Base-by-base conservation (phyloP, 352 stramenopile species). In the Elongisporangium prolatum region DNA sequence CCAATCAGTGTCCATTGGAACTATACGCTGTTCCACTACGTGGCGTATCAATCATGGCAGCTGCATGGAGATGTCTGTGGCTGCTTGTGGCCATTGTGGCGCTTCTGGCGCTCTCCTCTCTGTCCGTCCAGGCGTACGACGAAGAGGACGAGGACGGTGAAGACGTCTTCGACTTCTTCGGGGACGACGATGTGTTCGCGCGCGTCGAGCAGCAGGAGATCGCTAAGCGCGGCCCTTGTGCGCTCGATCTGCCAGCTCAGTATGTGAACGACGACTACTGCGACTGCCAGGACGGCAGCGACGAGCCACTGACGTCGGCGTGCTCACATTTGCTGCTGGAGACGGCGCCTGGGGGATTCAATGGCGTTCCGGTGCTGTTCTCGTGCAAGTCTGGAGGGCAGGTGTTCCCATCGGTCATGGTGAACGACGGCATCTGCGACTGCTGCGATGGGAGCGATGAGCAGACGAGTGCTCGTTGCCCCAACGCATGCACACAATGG, bases 391-490 rank as follows among this genome's bases (percentile, higher is more conserved):
- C 44, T 3, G 68, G 71, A 3, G 64, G 61, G 6, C 71, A 82
- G 47, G 21, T 54, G 48, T 44, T 91, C 7, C 67, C 88, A 0
- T 34, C 77, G 4, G 84, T 74, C 0, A 81, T 91, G 48, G 65
- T 99, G 1, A 50, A 76, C 11, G 97, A 99, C 68, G 88, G 87
- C n/a, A 83, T 99, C 49, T 99, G 97, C 65, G 97, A 99, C 81
- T 99, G 97, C 67, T 99, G 97, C 69, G 96, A 99, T 75, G 97
- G 96, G 21, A 91, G 84, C 56, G 96, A 99, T 64, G 96, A 99
- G 57, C 25, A n/a, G 4, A 9, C 52, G 0, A 60, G 62, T 20
- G 44, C 64, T 40, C 20, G 21, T 2, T 91, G 84, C 50, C 6
- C n/a, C 16, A 55, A 89, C 56, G 74, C 59, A 34, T 93, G 84